A percentile compares a stretch with the other conserved stretches of the same genome.
Conservation (phyloP, 2,329 filamentous ascomycete genomes). For the Penicillium sp. region DNA sequence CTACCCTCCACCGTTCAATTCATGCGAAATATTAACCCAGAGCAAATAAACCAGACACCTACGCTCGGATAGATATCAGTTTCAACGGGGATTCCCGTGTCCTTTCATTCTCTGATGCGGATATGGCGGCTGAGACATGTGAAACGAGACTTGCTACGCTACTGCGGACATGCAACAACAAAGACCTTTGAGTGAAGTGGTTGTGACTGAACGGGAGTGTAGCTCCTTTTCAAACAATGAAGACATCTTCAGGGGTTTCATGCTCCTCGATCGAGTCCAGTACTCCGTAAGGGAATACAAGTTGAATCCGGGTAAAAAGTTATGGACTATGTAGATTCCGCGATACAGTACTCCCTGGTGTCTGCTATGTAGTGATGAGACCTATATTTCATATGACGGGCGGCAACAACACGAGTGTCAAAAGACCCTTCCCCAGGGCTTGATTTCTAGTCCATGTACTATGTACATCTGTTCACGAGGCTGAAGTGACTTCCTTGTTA, state of each 20-base stretch:
- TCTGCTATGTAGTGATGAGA: background rate
- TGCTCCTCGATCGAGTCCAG: background rate
- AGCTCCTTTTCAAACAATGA: background rate
- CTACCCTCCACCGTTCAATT: background rate
- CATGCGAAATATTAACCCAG: background rate
- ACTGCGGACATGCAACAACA: constrained; percentile 11
- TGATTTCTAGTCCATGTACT: background rate
- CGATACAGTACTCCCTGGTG: background rate
- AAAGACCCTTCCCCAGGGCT: background rate
- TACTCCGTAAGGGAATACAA: too few species aligned
- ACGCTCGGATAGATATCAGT: background rate
- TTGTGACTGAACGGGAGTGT: background rate
- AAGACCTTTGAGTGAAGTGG: constrained; percentile 7
- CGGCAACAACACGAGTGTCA: background rate
- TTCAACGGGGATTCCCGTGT: background rate
- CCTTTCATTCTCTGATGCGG: background rate
- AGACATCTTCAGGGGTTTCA: background rate
- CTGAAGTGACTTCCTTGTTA: background rate
- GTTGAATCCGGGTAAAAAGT: too few species aligned
- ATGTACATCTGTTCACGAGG: background rate
- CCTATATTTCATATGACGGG: background rate
- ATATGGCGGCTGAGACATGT: constrained; percentile 15
- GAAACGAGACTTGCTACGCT: constrained; percentile 17
- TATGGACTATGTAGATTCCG: too few species aligned
- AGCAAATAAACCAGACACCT: background rate